A percentile compares a stretch with the other conserved stretches of the same genome.
Conservation (phyloP, 139 green algal genomes). For the Coccomyxa sp. region DNA sequence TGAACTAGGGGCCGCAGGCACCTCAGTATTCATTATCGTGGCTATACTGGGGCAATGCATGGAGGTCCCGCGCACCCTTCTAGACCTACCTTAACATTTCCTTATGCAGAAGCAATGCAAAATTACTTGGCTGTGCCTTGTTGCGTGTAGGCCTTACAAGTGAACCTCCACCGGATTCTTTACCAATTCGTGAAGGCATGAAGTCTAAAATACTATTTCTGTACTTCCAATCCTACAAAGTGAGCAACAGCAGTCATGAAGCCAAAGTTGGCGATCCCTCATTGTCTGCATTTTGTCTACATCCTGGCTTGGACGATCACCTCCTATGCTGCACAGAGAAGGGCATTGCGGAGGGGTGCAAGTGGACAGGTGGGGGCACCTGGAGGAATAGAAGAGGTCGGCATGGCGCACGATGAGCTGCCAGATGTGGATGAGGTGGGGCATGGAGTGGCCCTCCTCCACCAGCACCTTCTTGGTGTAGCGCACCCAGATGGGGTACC, state of each 20-base stretch:
- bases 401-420: conserved; percentile 87
- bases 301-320: background rate
- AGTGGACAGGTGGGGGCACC: conserved; percentile 1
- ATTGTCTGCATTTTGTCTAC: background rate
- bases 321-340: background rate
- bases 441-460: conserved; percentile 72
- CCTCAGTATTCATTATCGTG: background rate
- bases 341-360: background rate
- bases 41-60: background rate
- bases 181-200: too few relatives aligned
- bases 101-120: background rate
- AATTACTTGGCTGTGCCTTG: background rate
- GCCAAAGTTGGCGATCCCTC: background rate
- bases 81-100: background rate
- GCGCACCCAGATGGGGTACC: conserved; percentile 71
- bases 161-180: too few relatives aligned
- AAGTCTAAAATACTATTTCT: too few relatives aligned
- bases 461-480: conserved; percentile 79
- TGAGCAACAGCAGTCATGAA: background rate
- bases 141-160: background rate
- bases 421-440: conserved; percentile 83
- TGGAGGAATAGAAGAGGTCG: conserved; percentile 75
- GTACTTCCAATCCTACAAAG: too few relatives aligned
- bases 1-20: background rate
- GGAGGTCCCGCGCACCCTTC: background rate